Conservation (phyloP, 2,329 filamentous ascomycete species). For the Phaeosphaeriaceae sp. region DNA sequence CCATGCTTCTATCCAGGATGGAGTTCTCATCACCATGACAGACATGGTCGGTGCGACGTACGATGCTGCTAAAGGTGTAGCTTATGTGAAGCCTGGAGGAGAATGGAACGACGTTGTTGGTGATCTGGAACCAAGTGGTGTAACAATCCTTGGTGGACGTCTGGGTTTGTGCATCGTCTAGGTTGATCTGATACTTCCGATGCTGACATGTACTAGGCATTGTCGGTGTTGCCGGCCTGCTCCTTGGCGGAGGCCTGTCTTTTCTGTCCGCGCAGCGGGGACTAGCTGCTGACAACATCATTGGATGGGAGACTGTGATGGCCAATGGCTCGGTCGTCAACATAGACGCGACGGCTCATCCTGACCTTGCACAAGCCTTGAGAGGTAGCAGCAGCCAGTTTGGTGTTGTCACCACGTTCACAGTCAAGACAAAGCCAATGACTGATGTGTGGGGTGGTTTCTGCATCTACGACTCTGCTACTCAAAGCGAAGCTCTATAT, state of each 20-base stretch:
- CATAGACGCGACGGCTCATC: slow-evolving; percentile 28
- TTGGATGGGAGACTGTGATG: slow-evolving; percentile 42
- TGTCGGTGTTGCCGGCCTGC: slow-evolving; percentile 30
- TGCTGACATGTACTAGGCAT: slow-evolving; percentile 15
- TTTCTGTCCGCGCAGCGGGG: slow-evolving; percentile 34
- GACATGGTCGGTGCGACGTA: slow-evolving; percentile 46
- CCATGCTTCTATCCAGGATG: slow-evolving; percentile 45
- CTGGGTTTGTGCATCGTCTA: slow-evolving; percentile 14
- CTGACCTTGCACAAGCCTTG: slow-evolving; percentile 45
- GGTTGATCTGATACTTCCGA: not conserved
- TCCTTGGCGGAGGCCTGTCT: slow-evolving; percentile 29
- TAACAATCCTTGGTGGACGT: slow-evolving; percentile 42
- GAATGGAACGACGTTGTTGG: slow-evolving; percentile 51
- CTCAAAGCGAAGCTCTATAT: slow-evolving; percentile 38
- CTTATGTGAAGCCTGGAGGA: slow-evolving; percentile 50
- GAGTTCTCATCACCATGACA: slow-evolving; percentile 48
- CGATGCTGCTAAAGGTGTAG: slow-evolving; percentile 41
- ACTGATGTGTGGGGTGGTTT: slow-evolving; percentile 50
- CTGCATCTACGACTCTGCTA: slow-evolving; percentile 37
- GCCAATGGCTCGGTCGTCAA: slow-evolving; percentile 39
- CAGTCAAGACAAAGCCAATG: slow-evolving; percentile 27
- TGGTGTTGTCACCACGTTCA: slow-evolving; percentile 38
- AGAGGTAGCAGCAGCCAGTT: slow-evolving; percentile 34
- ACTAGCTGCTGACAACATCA: slow-evolving; percentile 40
- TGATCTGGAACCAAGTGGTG: slow-evolving; percentile 41